These are phyloP conservation scores for Cylindrodendrum hubeiense DNA, from an alignment of 2,329 filamentous ascomycete genomes.

Conservation along the genomic window DNA sequence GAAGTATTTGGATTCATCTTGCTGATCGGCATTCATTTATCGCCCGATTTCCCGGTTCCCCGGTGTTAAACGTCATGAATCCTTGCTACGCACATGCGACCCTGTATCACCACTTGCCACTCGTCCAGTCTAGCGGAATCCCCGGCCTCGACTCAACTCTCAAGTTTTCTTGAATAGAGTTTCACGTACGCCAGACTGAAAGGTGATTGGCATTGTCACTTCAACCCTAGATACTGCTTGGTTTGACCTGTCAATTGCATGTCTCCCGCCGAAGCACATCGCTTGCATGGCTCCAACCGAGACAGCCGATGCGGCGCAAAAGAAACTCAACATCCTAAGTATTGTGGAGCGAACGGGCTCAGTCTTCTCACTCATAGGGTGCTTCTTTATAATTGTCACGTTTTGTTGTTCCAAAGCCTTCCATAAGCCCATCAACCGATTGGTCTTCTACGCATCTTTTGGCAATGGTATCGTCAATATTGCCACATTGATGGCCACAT, in stretches of 20 bases:
- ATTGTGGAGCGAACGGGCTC: conserved; percentile 21
- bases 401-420: conserved; percentile 75
- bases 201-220: no score
- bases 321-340: not conserved
- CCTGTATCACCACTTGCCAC: not conserved
- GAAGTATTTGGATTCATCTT: not conserved
- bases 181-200: not conserved
- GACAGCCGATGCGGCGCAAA: not conserved
- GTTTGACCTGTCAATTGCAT: not conserved
- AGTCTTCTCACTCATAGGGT: conserved; percentile 16
- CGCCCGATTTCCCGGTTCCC: not conserved
- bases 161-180: not conserved
- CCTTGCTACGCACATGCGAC: not conserved
- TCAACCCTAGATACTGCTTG: not conserved
- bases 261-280: no score
- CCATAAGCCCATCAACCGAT: conserved; percentile 83
- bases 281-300: not conserved
- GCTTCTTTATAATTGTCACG: conserved; percentile 74
- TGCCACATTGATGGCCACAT: conserved; percentile 74
- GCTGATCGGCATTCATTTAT: not conserved
- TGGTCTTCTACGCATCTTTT: conserved; percentile 83
- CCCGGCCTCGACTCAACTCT: not conserved
- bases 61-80: not conserved
- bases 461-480: conserved; percentile 82
- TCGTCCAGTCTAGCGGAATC: not conserved